Conservation (phyloP, 306 rosid genomes). For the Elaeagnus macrophylla region DNA sequence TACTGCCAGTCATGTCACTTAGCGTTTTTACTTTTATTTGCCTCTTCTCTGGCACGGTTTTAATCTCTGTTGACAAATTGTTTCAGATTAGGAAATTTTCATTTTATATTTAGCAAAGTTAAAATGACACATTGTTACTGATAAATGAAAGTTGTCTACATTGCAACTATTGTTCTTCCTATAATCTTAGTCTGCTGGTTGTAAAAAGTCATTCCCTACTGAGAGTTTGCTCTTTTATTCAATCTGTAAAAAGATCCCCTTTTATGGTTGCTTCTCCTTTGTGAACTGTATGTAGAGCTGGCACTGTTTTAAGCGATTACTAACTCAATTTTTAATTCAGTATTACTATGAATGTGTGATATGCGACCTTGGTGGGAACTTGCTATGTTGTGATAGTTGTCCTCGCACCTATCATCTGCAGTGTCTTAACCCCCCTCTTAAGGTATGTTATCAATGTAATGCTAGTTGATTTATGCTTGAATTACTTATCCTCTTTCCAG, state of each 20-base stretch:
- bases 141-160: too few relatives aligned
- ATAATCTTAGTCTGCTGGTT: too few relatives aligned
- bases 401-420: slow-evolving; percentile 93
- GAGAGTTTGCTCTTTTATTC: too few relatives aligned
- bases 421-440: slow-evolving; percentile 95
- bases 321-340: slow-evolving; percentile 36
- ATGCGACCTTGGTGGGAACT: slow-evolving; percentile 97
- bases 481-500: slow-evolving; percentile 11
- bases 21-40: too few relatives aligned
- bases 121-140: too few relatives aligned
- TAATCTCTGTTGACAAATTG: too few relatives aligned
- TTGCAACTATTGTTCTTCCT: too few relatives aligned
- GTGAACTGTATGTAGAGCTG: not conserved
- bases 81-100: too few relatives aligned
- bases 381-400: slow-evolving; percentile 95
- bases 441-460: slow-evolving; percentile 46
- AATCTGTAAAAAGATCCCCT: not conserved
- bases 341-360: slow-evolving; percentile 82
- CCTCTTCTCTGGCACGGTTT: too few relatives aligned
- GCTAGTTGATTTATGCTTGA: slow-evolving; percentile 3
- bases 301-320: not conserved
- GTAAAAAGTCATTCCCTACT: too few relatives aligned
- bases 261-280: slow-evolving; percentile 13
- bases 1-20: too few relatives aligned
- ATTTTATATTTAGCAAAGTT: too few relatives aligned